Conservation (phyloP, 495 filamentous ascomycete species). For the Hypoxylon fragiforme region DNA sequence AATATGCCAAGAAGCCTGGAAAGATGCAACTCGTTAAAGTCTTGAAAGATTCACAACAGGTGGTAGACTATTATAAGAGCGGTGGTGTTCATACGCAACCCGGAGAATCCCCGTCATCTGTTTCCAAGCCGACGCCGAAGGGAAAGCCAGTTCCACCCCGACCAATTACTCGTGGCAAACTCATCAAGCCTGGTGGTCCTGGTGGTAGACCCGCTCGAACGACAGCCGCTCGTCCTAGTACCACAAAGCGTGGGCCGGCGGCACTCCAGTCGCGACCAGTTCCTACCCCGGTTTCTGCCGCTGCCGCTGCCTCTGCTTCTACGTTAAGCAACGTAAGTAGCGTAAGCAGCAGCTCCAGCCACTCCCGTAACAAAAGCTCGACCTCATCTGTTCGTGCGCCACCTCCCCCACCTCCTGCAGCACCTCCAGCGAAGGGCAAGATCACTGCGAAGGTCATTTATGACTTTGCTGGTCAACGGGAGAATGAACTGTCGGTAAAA, state of each 20-base stretch:
- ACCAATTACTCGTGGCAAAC: conserved; percentile 86
- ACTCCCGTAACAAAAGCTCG: conserved; percentile 50
- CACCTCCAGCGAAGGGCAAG: conserved; percentile 65
- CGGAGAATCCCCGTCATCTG: conserved; percentile 81
- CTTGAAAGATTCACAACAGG: conserved; percentile 75
- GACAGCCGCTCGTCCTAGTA: conserved; percentile 51
- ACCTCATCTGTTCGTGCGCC: conserved; percentile 52
- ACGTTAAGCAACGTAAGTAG: too few species aligned
- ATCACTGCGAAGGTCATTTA: conserved; percentile 86
- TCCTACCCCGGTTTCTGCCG: conserved; percentile 47
- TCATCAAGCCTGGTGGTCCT: conserved; percentile 88
- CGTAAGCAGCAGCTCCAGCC: conserved; percentile 42
- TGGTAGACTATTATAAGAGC: conserved; percentile 92
- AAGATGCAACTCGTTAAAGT: conserved; percentile 87
- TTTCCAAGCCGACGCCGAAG: conserved; percentile 83
- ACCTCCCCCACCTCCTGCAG: conserved; percentile 69
- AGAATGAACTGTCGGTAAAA: conserved; percentile 76
- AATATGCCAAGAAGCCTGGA: conserved; percentile 98
- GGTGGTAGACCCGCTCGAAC: conserved; percentile 75
- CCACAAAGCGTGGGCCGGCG: conserved; percentile 50
- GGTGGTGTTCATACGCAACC: conserved; percentile 81
- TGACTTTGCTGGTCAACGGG: conserved; percentile 77
- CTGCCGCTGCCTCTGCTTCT: conserved; percentile 39
- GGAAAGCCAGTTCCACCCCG: conserved; percentile 80
- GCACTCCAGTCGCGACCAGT: conserved; percentile 50